phyloP scores from a whole-genome alignment of 495 filamentous ascomycete genomes.

The Penicillium pulvis region DNA sequence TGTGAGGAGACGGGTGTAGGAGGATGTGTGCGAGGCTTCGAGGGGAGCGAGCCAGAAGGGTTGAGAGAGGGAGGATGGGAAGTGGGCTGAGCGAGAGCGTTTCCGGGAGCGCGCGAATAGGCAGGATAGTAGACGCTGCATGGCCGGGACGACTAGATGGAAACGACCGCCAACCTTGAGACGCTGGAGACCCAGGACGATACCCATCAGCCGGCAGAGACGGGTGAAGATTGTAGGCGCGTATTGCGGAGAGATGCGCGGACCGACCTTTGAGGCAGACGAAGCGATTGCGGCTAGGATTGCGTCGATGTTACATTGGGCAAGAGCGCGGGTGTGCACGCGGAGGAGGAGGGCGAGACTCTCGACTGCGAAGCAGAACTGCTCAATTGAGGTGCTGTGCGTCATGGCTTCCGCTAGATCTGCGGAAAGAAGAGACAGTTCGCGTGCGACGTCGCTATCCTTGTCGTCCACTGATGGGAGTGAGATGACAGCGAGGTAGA shows the following conservation, averaged over 20 bases:
- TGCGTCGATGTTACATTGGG: slow-evolving; percentile 71
- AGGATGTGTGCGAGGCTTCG: slow-evolving; percentile 55
- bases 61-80: slow-evolving; percentile 26
- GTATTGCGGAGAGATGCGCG: slow-evolving; percentile 37
- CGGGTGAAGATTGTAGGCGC: slow-evolving; percentile 59
- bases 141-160: slow-evolving; percentile 64
- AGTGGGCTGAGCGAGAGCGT: slow-evolving; percentile 42
- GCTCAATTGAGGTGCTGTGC: slow-evolving; percentile 44
- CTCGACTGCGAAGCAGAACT: slow-evolving; percentile 60
- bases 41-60: slow-evolving; percentile 52
- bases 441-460: slow-evolving; percentile 36
- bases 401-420: slow-evolving; percentile 32
- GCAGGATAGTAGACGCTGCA: slow-evolving; percentile 64
- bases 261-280: slow-evolving; percentile 48
- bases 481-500: slow-evolving; percentile 39
- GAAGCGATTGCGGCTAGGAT: slow-evolving; percentile 59
- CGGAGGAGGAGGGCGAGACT: slow-evolving; percentile 59
- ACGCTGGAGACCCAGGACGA: slow-evolving; percentile 62
- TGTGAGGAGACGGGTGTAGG: slow-evolving; percentile 71
- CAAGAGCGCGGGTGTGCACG: slow-evolving; percentile 53
- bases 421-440: slow-evolving; percentile 40
- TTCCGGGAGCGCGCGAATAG: slow-evolving; percentile 60
- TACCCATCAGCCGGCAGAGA: slow-evolving; percentile 59
- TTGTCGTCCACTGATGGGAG: slow-evolving; percentile 42
- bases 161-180: slow-evolving; percentile 67